These are phyloP conservation scores for Pestalotiopsis sp. DNA, from an alignment of 2,329 filamentous ascomycete genomes.

Conservation along the genomic window DNA sequence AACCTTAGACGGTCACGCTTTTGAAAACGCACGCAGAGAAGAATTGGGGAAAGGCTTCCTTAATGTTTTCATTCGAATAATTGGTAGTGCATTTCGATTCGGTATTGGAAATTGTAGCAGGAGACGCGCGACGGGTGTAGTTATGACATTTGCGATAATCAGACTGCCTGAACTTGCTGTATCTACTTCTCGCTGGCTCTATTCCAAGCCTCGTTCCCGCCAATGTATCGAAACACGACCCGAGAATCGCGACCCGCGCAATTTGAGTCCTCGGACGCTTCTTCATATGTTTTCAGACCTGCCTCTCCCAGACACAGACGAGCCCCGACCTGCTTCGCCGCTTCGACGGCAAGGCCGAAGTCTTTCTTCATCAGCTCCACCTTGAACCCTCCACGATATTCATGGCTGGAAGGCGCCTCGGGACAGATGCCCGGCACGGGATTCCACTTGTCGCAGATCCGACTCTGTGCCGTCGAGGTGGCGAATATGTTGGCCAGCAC, in stretches of 20 bases:
- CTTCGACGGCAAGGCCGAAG: slow-evolving; percentile 55
- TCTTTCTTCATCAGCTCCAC: slow-evolving; percentile 64
- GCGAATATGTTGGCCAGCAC: slow-evolving; percentile 39
- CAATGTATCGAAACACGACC: slow-evolving; percentile 59
- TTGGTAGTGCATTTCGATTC: too few relatives aligned
- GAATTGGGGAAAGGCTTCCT: too few relatives aligned
- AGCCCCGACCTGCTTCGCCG: slow-evolving; percentile 54
- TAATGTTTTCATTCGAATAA: too few relatives aligned
- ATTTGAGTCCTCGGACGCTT: slow-evolving; percentile 49
- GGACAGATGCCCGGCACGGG: slow-evolving; percentile 36
- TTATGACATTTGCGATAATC: too few relatives aligned
- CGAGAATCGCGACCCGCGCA: slow-evolving; percentile 59
- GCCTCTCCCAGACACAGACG: slow-evolving; percentile 50
- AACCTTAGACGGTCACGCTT: too few relatives aligned
- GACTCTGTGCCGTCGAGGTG: slow-evolving; percentile 32
- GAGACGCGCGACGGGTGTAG: too few relatives aligned
- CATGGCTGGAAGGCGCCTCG: slow-evolving; percentile 30
- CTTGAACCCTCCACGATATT: slow-evolving; percentile 54
- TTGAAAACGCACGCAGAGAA: too few relatives aligned
- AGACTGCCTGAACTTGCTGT: too few relatives aligned
- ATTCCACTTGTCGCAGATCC: slow-evolving; percentile 33
- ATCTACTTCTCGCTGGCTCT: background rate
- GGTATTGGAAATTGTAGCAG: too few relatives aligned
- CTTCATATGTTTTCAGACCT: slow-evolving; percentile 53
- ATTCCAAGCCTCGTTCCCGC: slow-evolving; percentile 53